phyloP scores from a whole-genome alignment of 2,329 filamentous ascomycete genomes.

The Sarocladium kiliense region DNA sequence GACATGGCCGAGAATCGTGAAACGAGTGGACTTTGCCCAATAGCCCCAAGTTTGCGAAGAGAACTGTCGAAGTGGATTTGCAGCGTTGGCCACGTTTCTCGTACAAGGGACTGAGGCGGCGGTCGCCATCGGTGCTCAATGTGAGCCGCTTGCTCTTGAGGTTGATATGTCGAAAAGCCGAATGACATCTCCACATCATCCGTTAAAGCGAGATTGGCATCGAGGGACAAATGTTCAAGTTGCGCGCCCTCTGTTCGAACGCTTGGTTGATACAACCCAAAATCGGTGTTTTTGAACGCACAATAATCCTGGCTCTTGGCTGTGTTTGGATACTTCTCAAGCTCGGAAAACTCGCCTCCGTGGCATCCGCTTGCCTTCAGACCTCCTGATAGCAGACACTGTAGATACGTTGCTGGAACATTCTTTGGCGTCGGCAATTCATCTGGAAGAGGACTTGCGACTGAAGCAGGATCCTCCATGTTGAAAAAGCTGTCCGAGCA shows the following conservation, averaged over 20 bases:
- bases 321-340: no score
- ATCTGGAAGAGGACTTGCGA: background rate
- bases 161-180: background rate
- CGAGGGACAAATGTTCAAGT: background rate
- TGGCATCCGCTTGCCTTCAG: background rate
- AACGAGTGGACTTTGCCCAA: constrained; percentile 37
- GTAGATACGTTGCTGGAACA: background rate
- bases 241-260: background rate
- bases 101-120: constrained; percentile 27
- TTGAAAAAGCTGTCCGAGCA: background rate
- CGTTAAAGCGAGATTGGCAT: background rate
- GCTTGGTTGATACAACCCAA: background rate
- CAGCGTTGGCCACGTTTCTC: constrained; percentile 38
- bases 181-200: background rate
- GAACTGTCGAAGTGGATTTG: constrained; percentile 41
- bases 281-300: no score
- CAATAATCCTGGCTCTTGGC: no score
- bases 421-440: background rate
- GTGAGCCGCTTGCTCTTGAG: background rate
- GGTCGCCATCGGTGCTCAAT: background rate
- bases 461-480: background rate
- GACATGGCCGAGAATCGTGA: constrained; percentile 34
- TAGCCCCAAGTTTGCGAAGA: constrained; percentile 33
- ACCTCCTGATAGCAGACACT: background rate
- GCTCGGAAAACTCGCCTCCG: background rate